Conservation (phyloP, 805 yeast species). For the Tetrapisispora nanseiensis region DNA sequence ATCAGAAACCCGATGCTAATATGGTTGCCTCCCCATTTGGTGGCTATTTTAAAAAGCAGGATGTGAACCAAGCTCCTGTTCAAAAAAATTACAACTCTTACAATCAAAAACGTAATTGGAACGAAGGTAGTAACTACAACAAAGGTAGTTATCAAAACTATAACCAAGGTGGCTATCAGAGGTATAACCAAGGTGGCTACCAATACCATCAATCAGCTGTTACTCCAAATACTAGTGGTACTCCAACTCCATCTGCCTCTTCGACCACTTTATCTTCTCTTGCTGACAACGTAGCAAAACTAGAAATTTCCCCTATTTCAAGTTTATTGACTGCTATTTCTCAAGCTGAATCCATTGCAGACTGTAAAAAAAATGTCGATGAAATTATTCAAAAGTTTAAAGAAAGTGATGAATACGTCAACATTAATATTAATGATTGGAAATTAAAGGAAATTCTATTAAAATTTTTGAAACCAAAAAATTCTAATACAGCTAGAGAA, state of each 20-base stretch:
- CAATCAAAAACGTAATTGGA: conserved; percentile 9
- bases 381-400: conserved; percentile 39
- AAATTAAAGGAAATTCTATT: conserved; percentile 51
- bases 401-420: conserved; percentile 24
- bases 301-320: conserved; percentile 58
- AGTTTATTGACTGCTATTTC: conserved; percentile 35
- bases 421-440: conserved; percentile 50
- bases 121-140: conserved; percentile 13
- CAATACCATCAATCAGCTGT: conserved; percentile 29
- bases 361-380: conserved; percentile 29
- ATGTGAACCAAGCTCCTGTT: conserved; percentile 16
- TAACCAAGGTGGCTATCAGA: conserved; percentile 4
- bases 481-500: conserved; percentile 66
- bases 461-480: conserved; percentile 64
- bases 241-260: conserved; percentile 41
- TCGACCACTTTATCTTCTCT: conserved; percentile 67
- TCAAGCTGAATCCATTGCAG: conserved; percentile 28
- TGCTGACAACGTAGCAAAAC: conserved; percentile 56
- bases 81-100: conserved; percentile 10
- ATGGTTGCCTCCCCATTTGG: conserved; percentile 27
- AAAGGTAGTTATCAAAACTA: conserved; percentile 7
- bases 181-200: conserved; percentile 4
- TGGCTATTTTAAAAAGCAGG: conserved; percentile 24
- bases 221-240: conserved; percentile 28
- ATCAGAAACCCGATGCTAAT: conserved; percentile 24